Evolutionary conservation across 2,329 filamentous ascomycete species (phyloP), one percentile per base, ranked within the genome.

Genomic region (Sarocladium oryzae): DNA sequence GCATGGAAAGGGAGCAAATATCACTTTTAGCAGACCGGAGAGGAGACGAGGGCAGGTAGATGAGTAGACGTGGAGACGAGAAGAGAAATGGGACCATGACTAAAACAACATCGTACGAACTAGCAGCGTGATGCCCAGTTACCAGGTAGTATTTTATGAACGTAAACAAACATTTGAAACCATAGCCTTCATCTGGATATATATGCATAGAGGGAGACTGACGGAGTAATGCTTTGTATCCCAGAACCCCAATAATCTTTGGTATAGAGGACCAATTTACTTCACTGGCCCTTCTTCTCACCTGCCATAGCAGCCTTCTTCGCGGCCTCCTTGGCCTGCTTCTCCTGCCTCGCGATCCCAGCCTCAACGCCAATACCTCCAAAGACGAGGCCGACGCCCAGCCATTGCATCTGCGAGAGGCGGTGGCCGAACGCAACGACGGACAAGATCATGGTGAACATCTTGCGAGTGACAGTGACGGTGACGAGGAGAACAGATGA

Each of bases 391-490:
- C 81, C 85, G 28, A 99, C 91, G 56, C 93, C 93, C 6, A 95
- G 73, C 88, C 91, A 96, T 72, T 99, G 93, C 78, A 92, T 95
- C n/a, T 75, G 71, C 24, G 82, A 87, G 46, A 99, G 78, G 56
- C 79, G 81, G 68, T 99, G 93, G 24, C 93, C 93, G 66, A 97
- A 99, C 71, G 89, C 90, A 54, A 97, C 75, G 24, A 99, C 93
- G 51, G 89, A 96, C 49, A 97, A 77, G 54, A 97, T 89, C 93
- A 99, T 99, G 58, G 92, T 97, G 66, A 97, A 81, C 93, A 99
- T 99, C 75, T 99, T 99, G 63, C 93, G 81, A 41, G 93, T 99
- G 41, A 99, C 93, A 2, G 90, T 99, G 2, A 99, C 91, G 4
- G 93, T 97, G 38, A 97, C 92, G 48, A 99, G 82, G 49, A 97